Evolutionary conservation across 2,329 filamentous ascomycete genomes (phyloP).

Genomic region (Fusarium clavum): DNA sequence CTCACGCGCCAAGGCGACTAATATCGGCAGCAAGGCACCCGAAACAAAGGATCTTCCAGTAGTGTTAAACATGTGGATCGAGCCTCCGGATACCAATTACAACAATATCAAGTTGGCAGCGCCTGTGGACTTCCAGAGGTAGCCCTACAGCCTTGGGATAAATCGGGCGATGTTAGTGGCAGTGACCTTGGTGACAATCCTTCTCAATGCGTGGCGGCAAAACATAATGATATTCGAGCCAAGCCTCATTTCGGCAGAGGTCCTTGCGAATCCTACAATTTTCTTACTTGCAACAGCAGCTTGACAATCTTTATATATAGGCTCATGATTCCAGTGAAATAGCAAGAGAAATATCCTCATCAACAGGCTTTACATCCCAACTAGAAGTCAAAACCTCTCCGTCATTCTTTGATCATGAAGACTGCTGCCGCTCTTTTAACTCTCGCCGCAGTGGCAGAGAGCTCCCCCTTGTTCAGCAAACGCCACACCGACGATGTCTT

Average conservation of each 20-base stretch:
- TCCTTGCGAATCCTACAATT: neutral
- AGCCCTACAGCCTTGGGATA: neutral
- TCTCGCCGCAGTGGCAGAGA: neutral
- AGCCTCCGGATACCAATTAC: neutral
- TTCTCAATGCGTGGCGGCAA: neutral
- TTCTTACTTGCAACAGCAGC: neutral
- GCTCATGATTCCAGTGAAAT: too few species aligned
- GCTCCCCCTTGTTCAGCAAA: neutral
- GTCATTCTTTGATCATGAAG: neutral
- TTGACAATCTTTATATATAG: too few species aligned
- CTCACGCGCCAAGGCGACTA: neutral
- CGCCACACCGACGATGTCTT: neutral
- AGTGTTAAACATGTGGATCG: neutral
- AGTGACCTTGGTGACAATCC: neutral
- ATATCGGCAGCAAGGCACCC: neutral
- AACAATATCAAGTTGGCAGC: neutral
- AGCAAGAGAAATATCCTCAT: neutral
- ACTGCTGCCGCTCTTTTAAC: conserved; percentile 7
- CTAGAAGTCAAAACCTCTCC: accelerated
- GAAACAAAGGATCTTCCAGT: neutral
- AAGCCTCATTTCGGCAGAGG: neutral
- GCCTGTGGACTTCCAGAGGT: neutral
- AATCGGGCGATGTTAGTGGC: neutral
- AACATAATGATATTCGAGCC: neutral
- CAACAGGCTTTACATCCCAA: neutral